A percentile compares a stretch with the other conserved stretches of the same genome.
These are phyloP conservation scores for Suillus clintonianus DNA, from an alignment of 768 basidiomycete species.

Conservation along the genomic window DNA sequence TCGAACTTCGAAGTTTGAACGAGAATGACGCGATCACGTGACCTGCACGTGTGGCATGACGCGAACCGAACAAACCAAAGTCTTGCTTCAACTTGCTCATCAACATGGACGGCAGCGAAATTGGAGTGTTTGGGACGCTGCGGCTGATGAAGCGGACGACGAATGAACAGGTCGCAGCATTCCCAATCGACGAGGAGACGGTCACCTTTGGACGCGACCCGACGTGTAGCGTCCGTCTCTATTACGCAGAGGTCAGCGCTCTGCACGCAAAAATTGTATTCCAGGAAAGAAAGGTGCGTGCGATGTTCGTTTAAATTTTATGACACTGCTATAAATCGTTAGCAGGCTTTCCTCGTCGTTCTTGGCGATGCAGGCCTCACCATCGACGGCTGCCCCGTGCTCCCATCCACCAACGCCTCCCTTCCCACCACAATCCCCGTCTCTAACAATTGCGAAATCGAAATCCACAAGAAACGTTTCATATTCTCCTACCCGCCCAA, in stretches of 20 bases:
- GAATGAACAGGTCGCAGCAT: constrained; percentile 56
- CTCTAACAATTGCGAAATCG: constrained; percentile 63
- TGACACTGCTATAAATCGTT: background rate
- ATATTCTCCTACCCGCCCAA: constrained; percentile 77
- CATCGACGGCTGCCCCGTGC: constrained; percentile 65
- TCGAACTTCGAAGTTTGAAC: no score
- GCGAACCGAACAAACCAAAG: background rate
- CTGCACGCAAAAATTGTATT: constrained; percentile 72
- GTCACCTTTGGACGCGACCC: constrained; percentile 71
- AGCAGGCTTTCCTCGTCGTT: constrained; percentile 68
- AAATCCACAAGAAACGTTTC: constrained; percentile 70
- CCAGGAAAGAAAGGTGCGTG: constrained; percentile 55
- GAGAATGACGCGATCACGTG: background rate
- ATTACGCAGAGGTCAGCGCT: constrained; percentile 62
- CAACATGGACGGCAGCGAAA: constrained; percentile 46
- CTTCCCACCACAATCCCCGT: constrained; percentile 60
- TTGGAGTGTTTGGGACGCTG: constrained; percentile 69
- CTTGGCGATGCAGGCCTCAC: no score
- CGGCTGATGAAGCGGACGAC: constrained; percentile 59
- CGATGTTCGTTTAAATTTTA: background rate
- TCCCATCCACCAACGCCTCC: constrained; percentile 40
- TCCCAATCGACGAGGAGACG: constrained; percentile 68
- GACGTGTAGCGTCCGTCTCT: constrained; percentile 65
- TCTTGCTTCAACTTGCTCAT: background rate
- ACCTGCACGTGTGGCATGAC: background rate